phyloP scores from a whole-genome alignment of 2,329 filamentous ascomycete species.

The Colletotrichum costaricense region DNA sequence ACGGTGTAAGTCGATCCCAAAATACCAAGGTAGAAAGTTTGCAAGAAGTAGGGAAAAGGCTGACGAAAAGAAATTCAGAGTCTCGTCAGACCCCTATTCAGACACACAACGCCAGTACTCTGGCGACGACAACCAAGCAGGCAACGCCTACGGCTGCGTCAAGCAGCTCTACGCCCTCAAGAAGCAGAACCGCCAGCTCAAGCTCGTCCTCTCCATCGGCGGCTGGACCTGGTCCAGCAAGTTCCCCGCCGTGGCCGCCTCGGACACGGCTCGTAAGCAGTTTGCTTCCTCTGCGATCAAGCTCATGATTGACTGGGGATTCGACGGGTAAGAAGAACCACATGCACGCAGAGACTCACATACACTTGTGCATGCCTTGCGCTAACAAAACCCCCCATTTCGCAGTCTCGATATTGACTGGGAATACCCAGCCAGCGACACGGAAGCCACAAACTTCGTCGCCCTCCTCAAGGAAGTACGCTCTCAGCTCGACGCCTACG shows the following conservation, averaged over 20 bases:
- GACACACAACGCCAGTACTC: conserved; percentile 77
- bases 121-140: conserved; percentile 68
- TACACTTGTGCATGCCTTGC: too few relatives aligned
- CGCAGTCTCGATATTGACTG: conserved; percentile 65
- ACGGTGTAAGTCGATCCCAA: conserved; percentile 53
- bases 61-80: conserved; percentile 41
- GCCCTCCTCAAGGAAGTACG: conserved; percentile 56
- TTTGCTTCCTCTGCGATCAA: conserved; percentile 78
- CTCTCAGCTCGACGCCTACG: conserved; percentile 54
- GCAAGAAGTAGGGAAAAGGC: conserved; percentile 17
- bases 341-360: neutral
- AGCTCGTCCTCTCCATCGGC: conserved; percentile 83
- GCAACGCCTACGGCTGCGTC: conserved; percentile 80
- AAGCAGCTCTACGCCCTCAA: conserved; percentile 84
- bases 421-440: conserved; percentile 59
- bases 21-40: conserved; percentile 2
- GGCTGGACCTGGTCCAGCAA: conserved; percentile 83
- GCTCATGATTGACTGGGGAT: conserved; percentile 75
- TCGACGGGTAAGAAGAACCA: conserved; percentile 51
- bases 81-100: conserved; percentile 70
- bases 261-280: conserved; percentile 66
- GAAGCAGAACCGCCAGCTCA: conserved; percentile 79
- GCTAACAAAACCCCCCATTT: neutral
- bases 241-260: conserved; percentile 73
- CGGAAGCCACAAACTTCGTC: conserved; percentile 55